These are phyloP conservation scores for Aspergillus tanneri DNA, from an alignment of 2,329 filamentous ascomycete species.

Conservation along the genomic window DNA sequence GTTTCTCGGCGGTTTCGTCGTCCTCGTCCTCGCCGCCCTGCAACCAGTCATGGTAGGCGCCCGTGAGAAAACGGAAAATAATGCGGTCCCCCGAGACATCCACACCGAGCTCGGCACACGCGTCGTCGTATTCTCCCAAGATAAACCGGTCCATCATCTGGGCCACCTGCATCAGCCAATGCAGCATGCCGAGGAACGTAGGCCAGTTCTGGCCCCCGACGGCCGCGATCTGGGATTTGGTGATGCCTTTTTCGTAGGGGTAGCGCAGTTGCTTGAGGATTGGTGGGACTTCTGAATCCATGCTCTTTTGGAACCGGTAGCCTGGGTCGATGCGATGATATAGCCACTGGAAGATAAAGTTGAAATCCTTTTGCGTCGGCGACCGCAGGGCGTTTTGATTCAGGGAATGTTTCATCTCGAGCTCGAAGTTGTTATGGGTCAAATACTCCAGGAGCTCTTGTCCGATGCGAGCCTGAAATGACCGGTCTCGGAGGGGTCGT, in stretches of 20 bases:
- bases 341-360: constrained; percentile 95
- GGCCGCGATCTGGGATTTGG: constrained; percentile 90
- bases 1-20: constrained; percentile 76
- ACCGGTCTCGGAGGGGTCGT: constrained; percentile 76
- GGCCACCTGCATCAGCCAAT: constrained; percentile 99
- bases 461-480: constrained; percentile 77
- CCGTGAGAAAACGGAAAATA: constrained; percentile 87
- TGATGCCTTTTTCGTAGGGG: constrained; percentile 92
- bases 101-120: constrained; percentile 80
- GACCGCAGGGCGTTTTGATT: constrained; percentile 87
- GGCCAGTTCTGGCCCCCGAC: constrained; percentile 97
- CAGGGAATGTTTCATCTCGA: constrained; percentile 95
- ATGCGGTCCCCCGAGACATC: constrained; percentile 89
- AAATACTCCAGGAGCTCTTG: constrained; percentile 91
- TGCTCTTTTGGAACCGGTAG: constrained; percentile 89
- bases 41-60: constrained; percentile 90
- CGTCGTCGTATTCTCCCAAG: constrained; percentile 78
- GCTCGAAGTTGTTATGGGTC: constrained; percentile 89
- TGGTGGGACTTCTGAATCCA: constrained; percentile 90
- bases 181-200: constrained; percentile 85
- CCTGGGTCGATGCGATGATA: constrained; percentile 94
- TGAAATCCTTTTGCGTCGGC: constrained; percentile 97
- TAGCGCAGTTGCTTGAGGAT: constrained; percentile 92
- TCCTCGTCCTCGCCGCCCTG: constrained; percentile 85
- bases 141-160: constrained; percentile 88